Conservation (phyloP, 2,329 filamentous ascomycete genomes). For the Clarireedia homoeocarpa region DNA sequence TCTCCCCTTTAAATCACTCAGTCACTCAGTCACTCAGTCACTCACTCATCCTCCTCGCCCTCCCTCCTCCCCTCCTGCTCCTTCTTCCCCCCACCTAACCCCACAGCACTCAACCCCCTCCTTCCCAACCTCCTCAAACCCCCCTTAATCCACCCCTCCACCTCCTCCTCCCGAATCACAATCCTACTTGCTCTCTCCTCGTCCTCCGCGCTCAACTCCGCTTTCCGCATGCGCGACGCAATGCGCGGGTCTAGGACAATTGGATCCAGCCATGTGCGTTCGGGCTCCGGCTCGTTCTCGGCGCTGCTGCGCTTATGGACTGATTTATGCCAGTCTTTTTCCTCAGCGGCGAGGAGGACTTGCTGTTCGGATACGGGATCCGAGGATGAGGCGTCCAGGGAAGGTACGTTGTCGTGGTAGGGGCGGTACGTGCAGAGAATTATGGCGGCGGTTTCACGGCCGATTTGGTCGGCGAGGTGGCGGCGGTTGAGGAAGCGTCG, state of each 20-base stretch:
- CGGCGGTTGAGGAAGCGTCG: conserved; percentile 84
- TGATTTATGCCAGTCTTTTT: conserved; percentile 74
- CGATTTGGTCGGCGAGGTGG: conserved; percentile 77
- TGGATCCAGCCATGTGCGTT: conserved; percentile 68
- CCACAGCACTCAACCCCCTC: conserved; percentile 16
- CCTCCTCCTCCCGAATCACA: conserved; percentile 56
- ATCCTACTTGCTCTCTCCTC: conserved; percentile 59
- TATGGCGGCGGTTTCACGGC: conserved; percentile 77
- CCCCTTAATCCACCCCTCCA: conserved; percentile 63
- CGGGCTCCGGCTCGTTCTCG: conserved; percentile 41
- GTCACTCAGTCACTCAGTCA: conserved; percentile 2
- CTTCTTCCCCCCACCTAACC: conserved; percentile 19
- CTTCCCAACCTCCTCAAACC: conserved; percentile 43
- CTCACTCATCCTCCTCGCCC: conserved; percentile 11
- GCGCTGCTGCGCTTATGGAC: conserved; percentile 46
- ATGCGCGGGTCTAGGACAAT: conserved; percentile 72
- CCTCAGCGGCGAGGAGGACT: conserved; percentile 56
- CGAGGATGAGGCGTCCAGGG: conserved; percentile 22
- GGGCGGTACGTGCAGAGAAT: conserved; percentile 56
- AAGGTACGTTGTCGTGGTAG: conserved; percentile 34
- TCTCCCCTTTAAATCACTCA: background rate
- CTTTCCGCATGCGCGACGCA: conserved; percentile 70
- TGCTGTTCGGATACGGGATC: conserved; percentile 18
- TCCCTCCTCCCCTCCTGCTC: background rate
- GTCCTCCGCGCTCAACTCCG: conserved; percentile 61